Evolutionary conservation across 1,139 yeast genomes (phyloP).

Genomic region (Pichia inconspicua): DNA sequence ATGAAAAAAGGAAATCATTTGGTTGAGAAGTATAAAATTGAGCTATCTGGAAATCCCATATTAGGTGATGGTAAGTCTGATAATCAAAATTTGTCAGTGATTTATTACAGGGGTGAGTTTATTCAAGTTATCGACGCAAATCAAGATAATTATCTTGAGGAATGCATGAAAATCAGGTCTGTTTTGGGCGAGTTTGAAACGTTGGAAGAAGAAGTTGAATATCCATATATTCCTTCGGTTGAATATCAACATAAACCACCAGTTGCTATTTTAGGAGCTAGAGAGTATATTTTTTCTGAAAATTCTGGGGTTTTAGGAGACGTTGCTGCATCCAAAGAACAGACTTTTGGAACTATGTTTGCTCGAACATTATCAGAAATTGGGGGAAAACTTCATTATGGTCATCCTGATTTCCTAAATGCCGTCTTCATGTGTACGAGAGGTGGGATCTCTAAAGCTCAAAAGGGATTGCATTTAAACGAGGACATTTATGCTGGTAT

Average conservation of each 20-base stretch:
- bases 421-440: conserved; percentile 82
- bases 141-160: conserved; percentile 82
- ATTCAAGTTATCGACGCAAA: conserved; percentile 84
- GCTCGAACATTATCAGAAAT: conserved; percentile 79
- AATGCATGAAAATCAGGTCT: conserved; percentile 73
- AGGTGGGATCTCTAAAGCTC: conserved; percentile 89
- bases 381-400: conserved; percentile 85
- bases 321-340: conserved; percentile 90
- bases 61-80: conserved; percentile 89
- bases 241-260: conserved; percentile 36
- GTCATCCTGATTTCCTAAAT: conserved; percentile 85
- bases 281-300: conserved; percentile 84
- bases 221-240: conserved; percentile 42
- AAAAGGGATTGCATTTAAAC: conserved; percentile 74
- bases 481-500: conserved; percentile 93
- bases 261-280: conserved; percentile 80
- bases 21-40: conserved; percentile 45
- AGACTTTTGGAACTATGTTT: conserved; percentile 84
- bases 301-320: conserved; percentile 83
- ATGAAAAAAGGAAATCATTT: conserved; percentile 32
- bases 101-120: conserved; percentile 78
- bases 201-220: conserved; percentile 26
- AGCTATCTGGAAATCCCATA: conserved; percentile 77
- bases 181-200: conserved; percentile 78
- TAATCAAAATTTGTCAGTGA: conserved; percentile 72